phyloP scores from a whole-genome alignment of 2,329 filamentous ascomycete genomes.

The Pyrenophora teres region DNA sequence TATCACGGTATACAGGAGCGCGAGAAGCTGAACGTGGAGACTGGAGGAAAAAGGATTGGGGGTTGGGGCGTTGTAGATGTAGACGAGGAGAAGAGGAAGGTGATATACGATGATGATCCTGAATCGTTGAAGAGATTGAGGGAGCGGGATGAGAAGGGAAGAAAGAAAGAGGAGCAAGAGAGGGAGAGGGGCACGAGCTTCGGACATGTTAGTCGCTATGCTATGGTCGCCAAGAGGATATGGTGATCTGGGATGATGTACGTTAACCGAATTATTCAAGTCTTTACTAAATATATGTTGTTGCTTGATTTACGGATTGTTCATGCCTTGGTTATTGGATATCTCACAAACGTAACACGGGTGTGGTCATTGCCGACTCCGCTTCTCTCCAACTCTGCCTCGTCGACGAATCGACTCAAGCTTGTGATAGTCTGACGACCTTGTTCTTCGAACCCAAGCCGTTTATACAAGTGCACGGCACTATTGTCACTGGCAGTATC shows the following conservation, averaged over 20 bases:
- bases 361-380: background rate
- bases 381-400: background rate
- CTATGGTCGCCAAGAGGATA: constrained; percentile 95
- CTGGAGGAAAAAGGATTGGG: constrained; percentile 75
- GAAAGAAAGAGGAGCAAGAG: constrained; percentile 62
- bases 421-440: background rate
- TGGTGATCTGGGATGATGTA: too few relatives aligned
- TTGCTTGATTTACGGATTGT: too few relatives aligned
- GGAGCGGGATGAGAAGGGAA: constrained; percentile 66
- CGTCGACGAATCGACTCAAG: background rate
- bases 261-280: too few relatives aligned
- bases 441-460: constrained; percentile 32
- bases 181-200: constrained; percentile 61
- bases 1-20: constrained; percentile 80
- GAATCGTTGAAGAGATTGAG: constrained; percentile 68
- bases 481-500: constrained; percentile 34
- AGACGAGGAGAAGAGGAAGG: constrained; percentile 80
- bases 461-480: constrained; percentile 31
- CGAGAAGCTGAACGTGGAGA: constrained; percentile 62
- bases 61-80: constrained; percentile 87
- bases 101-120: constrained; percentile 84
- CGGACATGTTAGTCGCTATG: constrained; percentile 76
- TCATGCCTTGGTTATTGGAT: background rate
- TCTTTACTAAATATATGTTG: too few relatives aligned
- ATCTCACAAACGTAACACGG: background rate